phyloP scores from a whole-genome alignment of 2,329 filamentous ascomycete species.

The Beauveria sp. region DNA sequence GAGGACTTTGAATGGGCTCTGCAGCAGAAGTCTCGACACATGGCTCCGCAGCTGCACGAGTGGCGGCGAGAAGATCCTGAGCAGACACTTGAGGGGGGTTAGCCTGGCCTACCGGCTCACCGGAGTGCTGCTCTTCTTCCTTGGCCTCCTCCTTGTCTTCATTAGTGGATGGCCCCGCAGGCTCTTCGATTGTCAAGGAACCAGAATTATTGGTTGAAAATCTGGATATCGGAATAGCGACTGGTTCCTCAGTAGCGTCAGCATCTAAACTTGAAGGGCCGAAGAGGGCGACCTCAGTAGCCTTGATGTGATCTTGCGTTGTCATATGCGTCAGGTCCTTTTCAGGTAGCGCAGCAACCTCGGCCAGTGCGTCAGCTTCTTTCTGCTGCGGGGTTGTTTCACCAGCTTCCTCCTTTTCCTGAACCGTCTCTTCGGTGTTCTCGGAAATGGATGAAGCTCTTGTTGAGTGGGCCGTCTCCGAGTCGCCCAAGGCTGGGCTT shows the following conservation, averaged over 20 bases:
- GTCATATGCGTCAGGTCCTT: not conserved
- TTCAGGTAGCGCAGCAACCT: not conserved
- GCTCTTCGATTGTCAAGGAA: not conserved
- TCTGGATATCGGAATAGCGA: conserved; percentile 31
- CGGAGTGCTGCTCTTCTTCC: not conserved
- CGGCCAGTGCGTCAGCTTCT: conserved; percentile 7
- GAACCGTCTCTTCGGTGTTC: conserved; percentile 52
- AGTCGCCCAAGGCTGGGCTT: conserved; percentile 45
- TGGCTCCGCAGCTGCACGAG: conserved; percentile 14
- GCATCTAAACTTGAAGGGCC: conserved; percentile 8
- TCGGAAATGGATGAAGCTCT: conserved; percentile 58
- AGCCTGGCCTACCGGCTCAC: not conserved
- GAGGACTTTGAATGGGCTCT: conserved; percentile 2
- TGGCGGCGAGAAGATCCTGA: conserved; percentile 20
- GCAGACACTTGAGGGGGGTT: conserved; percentile 17
- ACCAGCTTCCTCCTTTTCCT: conserved; percentile 24
- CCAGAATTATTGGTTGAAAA: conserved; percentile 28
- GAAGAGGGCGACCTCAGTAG: conserved; percentile 16
- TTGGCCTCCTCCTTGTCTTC: not conserved
- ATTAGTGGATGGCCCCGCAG: not conserved
- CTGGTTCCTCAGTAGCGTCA: not conserved
- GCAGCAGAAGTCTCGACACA: conserved; percentile 12
- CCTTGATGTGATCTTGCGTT: conserved; percentile 3
- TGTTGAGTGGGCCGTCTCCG: conserved; percentile 52
- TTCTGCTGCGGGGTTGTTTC: conserved; percentile 11